These are phyloP conservation scores for Blastobotrys attinorum DNA, from an alignment of 805 yeast genomes.

Conservation along the genomic window DNA sequence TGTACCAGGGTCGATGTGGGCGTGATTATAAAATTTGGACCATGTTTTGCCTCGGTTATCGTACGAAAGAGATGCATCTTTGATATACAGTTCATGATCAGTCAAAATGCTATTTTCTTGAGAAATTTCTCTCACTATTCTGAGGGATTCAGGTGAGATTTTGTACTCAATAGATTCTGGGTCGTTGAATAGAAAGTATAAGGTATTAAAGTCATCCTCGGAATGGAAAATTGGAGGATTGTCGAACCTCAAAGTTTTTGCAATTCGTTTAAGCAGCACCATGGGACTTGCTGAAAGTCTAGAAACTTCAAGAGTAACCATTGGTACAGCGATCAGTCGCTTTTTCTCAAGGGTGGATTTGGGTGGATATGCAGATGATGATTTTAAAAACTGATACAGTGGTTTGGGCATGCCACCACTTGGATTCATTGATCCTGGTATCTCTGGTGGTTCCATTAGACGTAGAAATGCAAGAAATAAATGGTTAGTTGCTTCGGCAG, in stretches of 20 bases:
- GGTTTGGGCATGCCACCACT: conserved; percentile 45
- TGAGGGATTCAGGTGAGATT: conserved; percentile 64
- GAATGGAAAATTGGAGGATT: conserved; percentile 63
- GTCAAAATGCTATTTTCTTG: conserved; percentile 20
- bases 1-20: conserved; percentile 20
- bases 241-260: conserved; percentile 57
- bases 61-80: conserved; percentile 17
- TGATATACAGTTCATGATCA: conserved; percentile 18
- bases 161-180: conserved; percentile 45
- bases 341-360: conserved; percentile 34
- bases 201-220: conserved; percentile 67
- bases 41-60: conserved; percentile 22
- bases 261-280: conserved; percentile 53
- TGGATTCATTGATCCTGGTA: conserved; percentile 18
- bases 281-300: conserved; percentile 39
- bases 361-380: conserved; percentile 54
- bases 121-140: conserved; percentile 39
- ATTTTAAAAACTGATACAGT: conserved; percentile 39
- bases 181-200: conserved; percentile 60
- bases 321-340: conserved; percentile 48
- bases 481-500: conserved; percentile 82
- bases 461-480: conserved; percentile 66
- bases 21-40: conserved; percentile 24
- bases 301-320: conserved; percentile 48
- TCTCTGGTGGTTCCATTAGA: conserved; percentile 44